Evolutionary conservation across 305 asterid genomes (phyloP).

Genomic region (Coffea humblotiana): DNA sequence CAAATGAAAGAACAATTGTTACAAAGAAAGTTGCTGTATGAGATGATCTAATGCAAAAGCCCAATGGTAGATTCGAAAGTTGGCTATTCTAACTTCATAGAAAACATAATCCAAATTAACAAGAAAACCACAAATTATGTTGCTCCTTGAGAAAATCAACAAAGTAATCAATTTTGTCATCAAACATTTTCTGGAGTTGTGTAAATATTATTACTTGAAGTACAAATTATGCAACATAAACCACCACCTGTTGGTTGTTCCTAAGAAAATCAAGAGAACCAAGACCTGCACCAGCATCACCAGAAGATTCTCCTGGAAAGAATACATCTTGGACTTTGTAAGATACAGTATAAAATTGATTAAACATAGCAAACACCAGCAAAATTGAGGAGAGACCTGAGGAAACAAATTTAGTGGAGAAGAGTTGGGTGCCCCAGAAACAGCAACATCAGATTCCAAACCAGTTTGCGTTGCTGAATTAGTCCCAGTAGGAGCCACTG

Average conservation of each 20-base stretch:
- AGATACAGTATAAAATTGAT: conserved; percentile 16
- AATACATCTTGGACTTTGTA: conserved; percentile 20
- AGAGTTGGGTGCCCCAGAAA: conserved; percentile 75
- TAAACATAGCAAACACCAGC: conserved; percentile 17
- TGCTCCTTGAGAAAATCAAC: conserved; percentile 3
- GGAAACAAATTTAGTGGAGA: conserved; percentile 92
- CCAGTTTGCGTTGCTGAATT: conserved; percentile 40
- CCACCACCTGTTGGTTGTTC: conserved; percentile 70
- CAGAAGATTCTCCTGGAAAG: conserved; percentile 58
- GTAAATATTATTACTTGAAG: background rate
- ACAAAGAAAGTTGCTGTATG: background rate
- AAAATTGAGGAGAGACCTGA: conserved; percentile 47
- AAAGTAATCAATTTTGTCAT: background rate
- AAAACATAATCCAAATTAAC: background rate
- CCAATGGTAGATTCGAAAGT: background rate
- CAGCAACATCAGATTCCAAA: conserved; percentile 32
- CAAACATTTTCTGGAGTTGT: background rate
- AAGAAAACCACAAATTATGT: background rate
- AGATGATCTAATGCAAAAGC: background rate
- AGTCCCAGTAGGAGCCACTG: conserved; percentile 45
- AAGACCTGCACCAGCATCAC: conserved; percentile 49
- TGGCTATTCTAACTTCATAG: background rate
- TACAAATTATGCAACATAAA: background rate
- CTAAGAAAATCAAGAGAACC: conserved; percentile 90
- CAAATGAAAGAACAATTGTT: background rate